Base-by-base conservation (phyloP, 495 filamentous ascomycete species). In the Arthonia radiata region DNA sequence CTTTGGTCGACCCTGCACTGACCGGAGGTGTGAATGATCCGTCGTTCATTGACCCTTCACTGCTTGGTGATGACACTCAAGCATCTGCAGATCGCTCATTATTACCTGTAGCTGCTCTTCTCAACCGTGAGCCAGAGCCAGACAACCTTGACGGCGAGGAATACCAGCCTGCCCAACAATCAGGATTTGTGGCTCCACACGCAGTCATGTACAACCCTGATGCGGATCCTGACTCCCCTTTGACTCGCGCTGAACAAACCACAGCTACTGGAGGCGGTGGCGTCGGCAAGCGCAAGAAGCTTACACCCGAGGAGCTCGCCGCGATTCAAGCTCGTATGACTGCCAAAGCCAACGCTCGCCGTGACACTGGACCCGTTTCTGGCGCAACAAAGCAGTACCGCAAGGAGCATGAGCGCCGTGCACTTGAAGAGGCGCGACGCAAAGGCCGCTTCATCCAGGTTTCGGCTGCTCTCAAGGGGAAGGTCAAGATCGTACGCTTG, bases 1-100 rank as follows among this genome's bases (percentile, higher is more conserved):
- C 55, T 52, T 2, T 30, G 1, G 54, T 68, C 23, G 61, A 67
- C 35, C 61, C 62, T 17, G 47, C 50, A 1, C 39, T 67, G 13
- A 33, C 25, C 15, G 35, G 28, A 17, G 19, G 11, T 22, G 19
- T 22, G 6, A 22, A 22, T 22, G 11, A 22, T 11, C 7, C 19
- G 19, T 22, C 7, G 11, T 6, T 22, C n/a, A n/a, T n/a, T n/a
- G n/a, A n/a, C n/a, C n/a, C n/a, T n/a, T n/a, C n/a, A n/a, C n/a
- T n/a, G n/a, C n/a, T n/a, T n/a, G n/a, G n/a, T n/a, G n/a, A n/a
- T n/a, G n/a, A n/a, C n/a, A n/a, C n/a, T n/a, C n/a, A n/a, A n/a
- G n/a, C n/a, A n/a, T n/a, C n/a, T n/a, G n/a, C n/a, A n/a, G n/a
- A n/a, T n/a, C n/a, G n/a, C n/a, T n/a, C n/a, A n/a, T n/a, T n/a